A percentile compares a stretch with the other conserved stretches of the same genome.
phyloP scores from a whole-genome alignment of 176 grass and related monocot species.

The Ampelocalamus luodianensis region DNA sequence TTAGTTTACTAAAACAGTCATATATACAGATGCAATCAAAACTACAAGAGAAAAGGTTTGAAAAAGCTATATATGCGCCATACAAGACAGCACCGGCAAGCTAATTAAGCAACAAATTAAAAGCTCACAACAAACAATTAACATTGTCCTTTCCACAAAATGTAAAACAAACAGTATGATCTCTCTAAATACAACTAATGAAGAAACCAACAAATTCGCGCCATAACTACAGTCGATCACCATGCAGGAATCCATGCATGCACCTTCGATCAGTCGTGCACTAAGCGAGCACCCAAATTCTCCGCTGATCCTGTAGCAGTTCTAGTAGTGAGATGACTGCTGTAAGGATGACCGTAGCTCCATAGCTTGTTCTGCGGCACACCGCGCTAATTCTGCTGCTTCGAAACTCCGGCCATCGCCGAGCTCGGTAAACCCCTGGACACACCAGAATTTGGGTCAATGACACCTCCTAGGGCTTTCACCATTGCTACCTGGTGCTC shows the following conservation, averaged over 20 bases:
- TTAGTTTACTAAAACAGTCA: background rate
- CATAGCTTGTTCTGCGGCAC: conserved; percentile 2
- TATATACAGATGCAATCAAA: background rate
- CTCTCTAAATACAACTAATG: background rate
- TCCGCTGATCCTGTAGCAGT: background rate
- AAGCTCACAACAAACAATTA: background rate
- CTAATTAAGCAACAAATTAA: background rate
- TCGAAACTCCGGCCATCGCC: background rate
- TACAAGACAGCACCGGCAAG: background rate
- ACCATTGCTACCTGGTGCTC: conserved; percentile 44
- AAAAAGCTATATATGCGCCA: background rate
- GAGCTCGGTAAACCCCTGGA: background rate
- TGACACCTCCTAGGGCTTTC: conserved; percentile 28
- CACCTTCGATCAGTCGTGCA: background rate
- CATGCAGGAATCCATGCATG: no score
- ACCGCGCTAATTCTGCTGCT: background rate
- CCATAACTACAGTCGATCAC: background rate
- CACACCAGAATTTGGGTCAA: background rate
- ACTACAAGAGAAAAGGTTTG: background rate
- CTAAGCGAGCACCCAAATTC: background rate
- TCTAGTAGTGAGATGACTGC: background rate
- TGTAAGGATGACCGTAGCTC: background rate
- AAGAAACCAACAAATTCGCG: conserved; percentile 36
- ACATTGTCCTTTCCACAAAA: conserved; percentile 15
- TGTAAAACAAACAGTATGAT: conserved; percentile 8